Evolutionary conservation across 106 monocot species (phyloP).

Genomic region (Allium fistulosum): DNA sequence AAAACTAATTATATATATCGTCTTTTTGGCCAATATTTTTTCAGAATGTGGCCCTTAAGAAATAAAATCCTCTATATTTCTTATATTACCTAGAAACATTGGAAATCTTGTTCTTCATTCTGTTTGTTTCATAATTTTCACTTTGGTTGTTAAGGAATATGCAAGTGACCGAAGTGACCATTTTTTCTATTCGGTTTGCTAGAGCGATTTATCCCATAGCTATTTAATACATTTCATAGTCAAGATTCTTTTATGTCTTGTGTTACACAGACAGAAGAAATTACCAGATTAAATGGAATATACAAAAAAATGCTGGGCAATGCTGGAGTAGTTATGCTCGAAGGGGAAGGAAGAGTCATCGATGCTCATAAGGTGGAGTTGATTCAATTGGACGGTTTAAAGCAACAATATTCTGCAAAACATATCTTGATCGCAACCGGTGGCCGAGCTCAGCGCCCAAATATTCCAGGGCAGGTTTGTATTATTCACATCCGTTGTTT

Average conservation of each 20-base stretch:
- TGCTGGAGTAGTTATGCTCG: constrained; percentile 86
- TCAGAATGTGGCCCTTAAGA: no score
- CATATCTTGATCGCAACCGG: constrained; percentile 97
- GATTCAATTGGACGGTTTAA: constrained; percentile 60
- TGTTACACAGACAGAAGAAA: constrained; percentile 75
- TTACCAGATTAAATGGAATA: constrained; percentile 86
- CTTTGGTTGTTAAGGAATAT: no score
- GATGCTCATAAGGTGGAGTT: constrained; percentile 75
- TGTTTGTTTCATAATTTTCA: no score
- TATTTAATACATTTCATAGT: no score
- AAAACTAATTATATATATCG: no score
- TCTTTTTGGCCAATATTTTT: no score
- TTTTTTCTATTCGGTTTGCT: constrained; percentile 1
- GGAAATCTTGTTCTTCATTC: no score
- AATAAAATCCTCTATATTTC: no score
- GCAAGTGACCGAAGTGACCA: no score
- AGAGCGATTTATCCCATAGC: not conserved
- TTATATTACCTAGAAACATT: no score
- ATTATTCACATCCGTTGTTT: not conserved
- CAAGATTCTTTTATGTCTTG: not conserved
- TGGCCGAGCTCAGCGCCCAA: constrained; percentile 74
- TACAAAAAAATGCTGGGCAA: constrained; percentile 73
- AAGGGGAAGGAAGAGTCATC: constrained; percentile 86
- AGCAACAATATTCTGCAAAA: constrained; percentile 66
- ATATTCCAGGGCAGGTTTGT: constrained; percentile 85